Conservation (phyloP, 331 rosid genomes). For the Malus hybrid region DNA sequence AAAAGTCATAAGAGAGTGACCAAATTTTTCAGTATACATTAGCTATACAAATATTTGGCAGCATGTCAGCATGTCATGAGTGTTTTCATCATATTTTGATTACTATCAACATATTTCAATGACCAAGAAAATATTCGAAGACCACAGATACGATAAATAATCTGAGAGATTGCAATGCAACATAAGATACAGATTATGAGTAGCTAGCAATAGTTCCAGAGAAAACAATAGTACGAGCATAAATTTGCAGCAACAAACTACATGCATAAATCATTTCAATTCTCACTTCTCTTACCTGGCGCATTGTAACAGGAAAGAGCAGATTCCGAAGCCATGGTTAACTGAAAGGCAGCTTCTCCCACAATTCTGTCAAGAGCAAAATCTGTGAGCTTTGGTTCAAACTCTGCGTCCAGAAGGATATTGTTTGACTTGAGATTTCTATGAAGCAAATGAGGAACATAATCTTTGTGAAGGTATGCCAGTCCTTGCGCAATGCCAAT, state of each 20-base stretch:
- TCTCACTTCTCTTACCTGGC: conserved; percentile 50
- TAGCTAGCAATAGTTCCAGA: neutral
- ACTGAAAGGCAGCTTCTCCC: conserved; percentile 80
- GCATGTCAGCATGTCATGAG: neutral
- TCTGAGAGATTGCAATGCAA: neutral
- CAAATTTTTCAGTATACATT: neutral
- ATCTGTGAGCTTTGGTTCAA: conserved; percentile 75
- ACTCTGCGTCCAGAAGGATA: conserved; percentile 63
- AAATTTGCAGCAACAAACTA: neutral
- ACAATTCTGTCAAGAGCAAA: conserved; percentile 68
- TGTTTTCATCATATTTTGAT: neutral
- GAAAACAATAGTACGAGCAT: neutral
- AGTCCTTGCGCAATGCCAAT: conserved; percentile 86
- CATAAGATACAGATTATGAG: neutral
- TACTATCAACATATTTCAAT: neutral
- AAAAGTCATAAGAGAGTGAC: neutral
- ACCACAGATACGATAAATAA: neutral
- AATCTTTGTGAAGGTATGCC: conserved; percentile 87
- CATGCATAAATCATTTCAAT: neutral
- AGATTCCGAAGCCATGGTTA: conserved; percentile 65
- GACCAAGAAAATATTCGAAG: neutral
- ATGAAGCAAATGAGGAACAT: conserved; percentile 79
- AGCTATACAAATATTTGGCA: neutral
- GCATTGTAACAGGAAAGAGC: conserved; percentile 75
- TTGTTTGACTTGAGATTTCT: conserved; percentile 70